Evolutionary conservation across 176 grass and related monocot genomes (phyloP), one percentile per base, ranked within the genome.

Genomic region (Aechmea fasciata): DNA sequence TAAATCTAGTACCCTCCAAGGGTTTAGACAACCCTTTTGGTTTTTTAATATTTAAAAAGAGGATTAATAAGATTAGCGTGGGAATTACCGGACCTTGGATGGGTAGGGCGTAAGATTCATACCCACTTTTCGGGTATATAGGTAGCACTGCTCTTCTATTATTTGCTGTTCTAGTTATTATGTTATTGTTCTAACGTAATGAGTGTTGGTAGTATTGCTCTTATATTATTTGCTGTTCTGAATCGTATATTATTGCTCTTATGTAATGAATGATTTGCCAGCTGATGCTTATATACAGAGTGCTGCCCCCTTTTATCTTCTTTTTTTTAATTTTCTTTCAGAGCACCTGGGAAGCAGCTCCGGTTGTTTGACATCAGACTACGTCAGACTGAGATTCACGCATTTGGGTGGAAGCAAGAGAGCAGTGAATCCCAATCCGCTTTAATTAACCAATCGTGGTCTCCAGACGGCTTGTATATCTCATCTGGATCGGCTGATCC

Each of bases 371-470:
- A 97, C 59, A 49, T 92, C 50, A 82, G 89, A 73, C 74, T 97
- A 50, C 70, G 86, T 66, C 86, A 91, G 69, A 90, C 82, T 2
- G 94, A 97, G 63, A 79, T 97, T 64, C 94, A 97, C 65, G 64
- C 71, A 1, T 81, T 97, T 15, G 94, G 94, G 68, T 97, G 94
- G 94, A 97, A 97, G 51, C 94, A 97, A 78, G 72, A 85, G 71
- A 85, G 69, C 61, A 93, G 94, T 4, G 94, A 97, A 78, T 92
- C 94, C 49, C 94, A 93, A 65, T 97, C 94, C 10, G 94, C 94
- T 76, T 82, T 97, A 3, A 90, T 97, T 73, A 97, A 93, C 54
- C 94, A 97, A 69, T 87, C 94, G 22, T 92, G 94, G 94, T 99
- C 94, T 81, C 87, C 94, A 0, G 87, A 93, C 63, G 94, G 94